Conservation (phyloP, 2,329 filamentous ascomycete genomes). For the Blastomyces percursus region DNA sequence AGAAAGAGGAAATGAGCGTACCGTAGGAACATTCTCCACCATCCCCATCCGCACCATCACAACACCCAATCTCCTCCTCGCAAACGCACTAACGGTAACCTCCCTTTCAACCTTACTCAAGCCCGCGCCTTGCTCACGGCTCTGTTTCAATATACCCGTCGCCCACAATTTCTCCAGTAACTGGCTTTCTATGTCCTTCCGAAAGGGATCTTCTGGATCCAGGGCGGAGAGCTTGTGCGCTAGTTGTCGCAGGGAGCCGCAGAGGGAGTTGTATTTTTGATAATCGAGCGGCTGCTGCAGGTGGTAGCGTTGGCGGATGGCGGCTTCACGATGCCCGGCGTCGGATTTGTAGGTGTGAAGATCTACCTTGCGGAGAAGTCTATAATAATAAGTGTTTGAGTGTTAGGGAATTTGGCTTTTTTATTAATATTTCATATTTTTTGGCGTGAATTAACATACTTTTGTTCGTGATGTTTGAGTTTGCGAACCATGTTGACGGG, state of each 20-base stretch:
- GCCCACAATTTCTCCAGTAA: conserved; percentile 86
- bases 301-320: conserved; percentile 73
- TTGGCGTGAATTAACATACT: conserved; percentile 32
- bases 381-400: conserved; percentile 15
- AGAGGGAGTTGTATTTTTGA: conserved; percentile 54
- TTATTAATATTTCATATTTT: too few species aligned
- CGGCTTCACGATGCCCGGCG: conserved; percentile 70
- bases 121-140: conserved; percentile 64
- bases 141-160: conserved; percentile 71
- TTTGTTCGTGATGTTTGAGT: conserved; percentile 94
- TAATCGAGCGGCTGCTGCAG: conserved; percentile 87
- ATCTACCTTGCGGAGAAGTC: conserved; percentile 77
- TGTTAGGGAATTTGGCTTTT: conserved; percentile 4
- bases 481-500: conserved; percentile 70
- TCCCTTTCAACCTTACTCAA: conserved; percentile 66
- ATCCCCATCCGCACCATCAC: conserved; percentile 85
- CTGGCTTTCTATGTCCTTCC: conserved; percentile 73
- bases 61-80: conserved; percentile 69
- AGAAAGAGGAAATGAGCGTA: conserved; percentile 25
- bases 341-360: conserved; percentile 91
- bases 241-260: conserved; percentile 74
- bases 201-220: conserved; percentile 62
- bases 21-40: conserved; percentile 80
- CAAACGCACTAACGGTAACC: conserved; percentile 82
- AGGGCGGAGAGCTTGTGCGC: conserved; percentile 80